phyloP scores from a whole-genome alignment of 129 eudicot genomes.

The Escallonia rubra region DNA sequence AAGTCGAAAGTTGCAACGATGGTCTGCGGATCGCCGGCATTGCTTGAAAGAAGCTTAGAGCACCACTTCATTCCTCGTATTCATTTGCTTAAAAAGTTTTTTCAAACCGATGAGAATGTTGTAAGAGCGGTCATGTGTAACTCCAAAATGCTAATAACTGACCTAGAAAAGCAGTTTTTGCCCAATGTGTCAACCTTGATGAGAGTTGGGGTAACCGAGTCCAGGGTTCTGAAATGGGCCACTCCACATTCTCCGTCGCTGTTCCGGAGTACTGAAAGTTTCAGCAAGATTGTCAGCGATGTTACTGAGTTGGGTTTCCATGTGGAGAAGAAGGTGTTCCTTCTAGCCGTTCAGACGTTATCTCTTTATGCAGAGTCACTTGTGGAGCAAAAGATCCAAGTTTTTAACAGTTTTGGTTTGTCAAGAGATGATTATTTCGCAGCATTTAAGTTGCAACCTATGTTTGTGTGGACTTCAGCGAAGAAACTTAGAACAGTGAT shows the following conservation, averaged over 20 bases:
- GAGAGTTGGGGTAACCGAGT: neutral
- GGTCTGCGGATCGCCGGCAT: neutral
- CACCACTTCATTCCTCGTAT: neutral
- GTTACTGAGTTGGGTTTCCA: neutral
- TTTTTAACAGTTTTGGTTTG: slow-evolving; percentile 1
- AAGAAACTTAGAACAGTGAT: slow-evolving; percentile 2
- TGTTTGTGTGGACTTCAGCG: slow-evolving; percentile 4
- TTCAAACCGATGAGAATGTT: neutral
- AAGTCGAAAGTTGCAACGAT: neutral
- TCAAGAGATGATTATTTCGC: neutral
- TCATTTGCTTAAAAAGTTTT: neutral
- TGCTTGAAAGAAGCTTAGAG: slow-evolving; percentile 5
- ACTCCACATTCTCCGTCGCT: neutral
- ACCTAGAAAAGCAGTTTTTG: neutral
- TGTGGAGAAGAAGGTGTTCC: neutral
- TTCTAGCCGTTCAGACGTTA: neutral
- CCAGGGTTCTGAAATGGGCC: neutral
- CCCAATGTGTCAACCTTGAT: neutral
- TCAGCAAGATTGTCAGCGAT: neutral
- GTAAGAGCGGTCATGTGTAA: neutral
- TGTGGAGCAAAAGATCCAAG: too few relatives aligned
- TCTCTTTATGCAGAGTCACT: too few relatives aligned
- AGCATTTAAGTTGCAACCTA: slow-evolving; percentile 2
- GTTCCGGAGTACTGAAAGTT: neutral
- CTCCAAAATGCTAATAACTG: neutral